Evolutionary conservation across 805 yeast genomes (phyloP).

Genomic region (Saccharomycopsis sp.): DNA sequence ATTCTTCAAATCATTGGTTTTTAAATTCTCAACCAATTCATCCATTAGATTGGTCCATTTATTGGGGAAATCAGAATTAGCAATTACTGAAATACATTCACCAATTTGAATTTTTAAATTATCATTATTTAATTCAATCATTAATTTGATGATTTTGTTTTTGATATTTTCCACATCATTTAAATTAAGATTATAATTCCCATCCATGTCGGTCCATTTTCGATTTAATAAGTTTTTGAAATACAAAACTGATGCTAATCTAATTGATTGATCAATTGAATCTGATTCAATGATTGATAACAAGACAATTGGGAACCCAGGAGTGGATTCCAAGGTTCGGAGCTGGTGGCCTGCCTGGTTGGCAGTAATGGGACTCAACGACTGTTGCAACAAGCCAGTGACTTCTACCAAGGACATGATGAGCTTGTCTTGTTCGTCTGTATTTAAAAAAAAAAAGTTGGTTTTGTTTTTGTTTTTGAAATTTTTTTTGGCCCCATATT

Average conservation of each 20-base stretch:
- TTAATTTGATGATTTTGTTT: constrained; percentile 67
- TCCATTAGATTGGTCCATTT: constrained; percentile 74
- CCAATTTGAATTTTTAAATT: constrained; percentile 87
- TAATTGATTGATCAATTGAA: constrained; percentile 40
- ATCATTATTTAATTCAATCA: constrained; percentile 66
- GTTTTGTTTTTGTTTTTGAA: too few species aligned
- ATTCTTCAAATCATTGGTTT: constrained; percentile 46
- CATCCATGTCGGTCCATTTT: constrained; percentile 86
- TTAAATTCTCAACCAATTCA: constrained; percentile 58
- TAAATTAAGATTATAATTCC: constrained; percentile 52
- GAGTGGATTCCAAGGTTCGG: constrained; percentile 47
- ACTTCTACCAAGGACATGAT: too few species aligned
- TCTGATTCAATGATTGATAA: constrained; percentile 67
- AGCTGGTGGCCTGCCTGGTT: constrained; percentile 59
- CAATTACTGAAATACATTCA: constrained; percentile 85
- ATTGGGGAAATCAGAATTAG: constrained; percentile 92
- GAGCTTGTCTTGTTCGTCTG: too few species aligned
- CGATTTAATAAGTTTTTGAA: constrained; percentile 81
- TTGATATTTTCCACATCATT: constrained; percentile 63
- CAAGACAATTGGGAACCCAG: constrained; percentile 68
- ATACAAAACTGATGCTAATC: constrained; percentile 83
- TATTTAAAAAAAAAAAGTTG: too few species aligned
- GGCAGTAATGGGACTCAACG: constrained; percentile 54
- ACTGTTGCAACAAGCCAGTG: constrained; percentile 46
- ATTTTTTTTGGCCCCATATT: too few species aligned